Evolutionary conservation across 129 eudicot species (phyloP), one percentile per base, ranked within the genome.

Genomic region (Calendula officinalis): DNA sequence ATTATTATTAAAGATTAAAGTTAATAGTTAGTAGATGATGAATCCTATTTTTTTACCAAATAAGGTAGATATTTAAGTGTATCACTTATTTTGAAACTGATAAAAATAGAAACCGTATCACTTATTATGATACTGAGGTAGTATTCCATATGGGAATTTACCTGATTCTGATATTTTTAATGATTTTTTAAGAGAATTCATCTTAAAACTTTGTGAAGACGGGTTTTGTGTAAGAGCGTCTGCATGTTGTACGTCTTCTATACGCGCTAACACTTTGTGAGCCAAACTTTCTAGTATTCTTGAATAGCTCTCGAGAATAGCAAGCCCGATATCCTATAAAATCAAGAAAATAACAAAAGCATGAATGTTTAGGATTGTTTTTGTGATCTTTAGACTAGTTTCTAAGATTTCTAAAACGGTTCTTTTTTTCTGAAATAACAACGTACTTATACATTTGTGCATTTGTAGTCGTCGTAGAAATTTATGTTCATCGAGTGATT

Each of bases 241-340:
- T 0, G 83, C 99, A 2, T 81, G 81, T 39, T 83, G 77, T 22
- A 94, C 90, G 7, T 94, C 99, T 72, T 94, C 99, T 68, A 89
- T 94, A 56, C 97, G 79, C 1, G 97, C 86, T 63, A 94, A 56
- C 35, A 94, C 90, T 42, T 74, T 89, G 52, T 72, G 90, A 13
- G 99, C 99, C 76, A 86, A 64, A 53, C 87, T 89, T 77, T 94
- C 99, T 54, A 86, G 40, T 71, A 89, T 82, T 75, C 99, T 86
- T 63, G 99, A 94, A 51, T 94, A 94, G 86, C 99, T 89, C 73
- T 94, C 99, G 8, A 88, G 83, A 51, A 94, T 65, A 38, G 94
- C 99, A 56, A 77, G 97, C 32, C 99, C 99, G 32, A 94, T 84
- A 67, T 94, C 95, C 99, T 94, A 49, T 8, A 55, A 57, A 39